Conservation (phyloP, 1,284 basidiomycete species). For the Ganoderma multipileum region DNA sequence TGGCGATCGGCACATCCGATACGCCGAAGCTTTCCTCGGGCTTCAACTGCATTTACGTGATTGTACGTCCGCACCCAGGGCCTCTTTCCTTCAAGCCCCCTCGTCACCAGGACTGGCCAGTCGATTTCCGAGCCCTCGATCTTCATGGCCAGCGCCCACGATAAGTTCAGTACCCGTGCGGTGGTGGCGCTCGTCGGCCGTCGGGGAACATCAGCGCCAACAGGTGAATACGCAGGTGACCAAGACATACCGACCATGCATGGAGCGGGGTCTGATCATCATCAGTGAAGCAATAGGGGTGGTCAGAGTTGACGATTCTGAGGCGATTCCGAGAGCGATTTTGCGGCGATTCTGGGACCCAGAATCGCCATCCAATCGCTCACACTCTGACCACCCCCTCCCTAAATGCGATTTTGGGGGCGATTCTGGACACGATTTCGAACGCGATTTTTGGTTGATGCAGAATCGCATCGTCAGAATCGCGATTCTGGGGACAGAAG, state of each 20-base stretch:
- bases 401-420: no score
- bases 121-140: background rate
- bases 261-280: background rate
- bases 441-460: no score
- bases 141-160: background rate
- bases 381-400: no score
- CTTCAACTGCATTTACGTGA: background rate
- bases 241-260: background rate
- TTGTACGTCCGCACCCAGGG: background rate
- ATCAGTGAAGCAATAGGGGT: background rate
- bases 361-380: no score
- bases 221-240: background rate
- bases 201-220: background rate
- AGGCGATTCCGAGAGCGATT: no score
- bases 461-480: no score
- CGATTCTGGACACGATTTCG: no score
- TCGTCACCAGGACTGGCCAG: background rate
- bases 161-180: background rate
- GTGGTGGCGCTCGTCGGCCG: background rate
- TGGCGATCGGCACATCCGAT: constrained; percentile 1
- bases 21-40: background rate
- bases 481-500: no score
- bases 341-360: no score
- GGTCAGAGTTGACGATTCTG: no score
- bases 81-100: background rate